Base-by-base conservation (phyloP, 192 early-diverging fungal genomes). In the Backusella circina region DNA sequence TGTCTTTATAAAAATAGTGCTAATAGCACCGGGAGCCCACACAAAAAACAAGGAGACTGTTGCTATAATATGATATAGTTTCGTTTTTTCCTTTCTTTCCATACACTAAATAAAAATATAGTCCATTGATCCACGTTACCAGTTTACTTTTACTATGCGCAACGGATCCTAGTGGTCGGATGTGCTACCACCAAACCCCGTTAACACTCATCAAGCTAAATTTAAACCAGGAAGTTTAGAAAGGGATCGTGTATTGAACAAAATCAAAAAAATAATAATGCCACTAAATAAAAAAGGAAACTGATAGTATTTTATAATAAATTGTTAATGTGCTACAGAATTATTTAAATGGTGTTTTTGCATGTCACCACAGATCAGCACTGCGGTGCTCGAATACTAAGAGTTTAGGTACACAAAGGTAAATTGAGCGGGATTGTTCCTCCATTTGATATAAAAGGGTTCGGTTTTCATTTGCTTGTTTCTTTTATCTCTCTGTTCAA, bases 231-330 rank as follows among this genome's bases (percentile, higher is more conserved):
- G 54, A 61, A 28, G 23, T 61, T 61, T 61, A 61, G 54, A 61
- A 61, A 61, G 54, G 54, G 26, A 61, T 61, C 54, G 54, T 61
- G 54, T 28, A 4, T 26, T 61, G 54, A 61, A 61, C 23, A 61
- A 61, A 61, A 28, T 12, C 51, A 54, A 26, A 61, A 28, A 61
- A 61, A 61, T 12, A n/a, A n/a, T 28, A 28, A 61, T 61, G 23
- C n/a, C 23, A 61, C 54, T 61, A 61, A 67, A 67, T 67, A 30
- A 67, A 67, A 67, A 67, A 67, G 65, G 65, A 67, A 67, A 67
- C 31, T 31, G 6, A 67, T 31, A 7, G 65, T 31, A n/a, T 61
- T 57, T 30, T 31, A 67, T 16, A 67, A 67, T 67, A 67, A 33
- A 33, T 67, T 67, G 65, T 67, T 67, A 67, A 67, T 67, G 65